Evolutionary conservation across 345 rosid genomes (phyloP).

Genomic region (Moringa oleifera): DNA sequence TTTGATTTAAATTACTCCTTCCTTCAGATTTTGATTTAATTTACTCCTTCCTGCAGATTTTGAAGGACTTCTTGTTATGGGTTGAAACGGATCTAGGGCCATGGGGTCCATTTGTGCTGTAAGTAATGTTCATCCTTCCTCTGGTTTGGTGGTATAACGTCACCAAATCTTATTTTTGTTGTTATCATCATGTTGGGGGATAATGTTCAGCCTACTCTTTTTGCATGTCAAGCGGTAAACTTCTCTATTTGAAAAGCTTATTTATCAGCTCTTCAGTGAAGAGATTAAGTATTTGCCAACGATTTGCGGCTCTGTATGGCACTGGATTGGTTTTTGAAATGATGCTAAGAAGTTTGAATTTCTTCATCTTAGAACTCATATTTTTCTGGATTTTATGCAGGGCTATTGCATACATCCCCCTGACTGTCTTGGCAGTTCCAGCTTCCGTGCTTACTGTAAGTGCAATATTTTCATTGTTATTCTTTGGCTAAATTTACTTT

Average conservation of each 20-base stretch:
- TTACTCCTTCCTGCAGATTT: conserved; percentile 45
- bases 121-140: conserved; percentile 28
- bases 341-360: neutral
- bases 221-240: no score
- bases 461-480: conserved; percentile 3
- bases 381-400: conserved; percentile 37
- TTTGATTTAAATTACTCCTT: no score
- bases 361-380: neutral
- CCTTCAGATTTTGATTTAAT: conserved; percentile 14
- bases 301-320: no score
- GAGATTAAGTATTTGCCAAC: no score
- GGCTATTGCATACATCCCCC: conserved; percentile 90
- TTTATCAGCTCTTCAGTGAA: no score
- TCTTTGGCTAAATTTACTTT: conserved; percentile 2
- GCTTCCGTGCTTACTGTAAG: conserved; percentile 97
- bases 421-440: conserved; percentile 97
- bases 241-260: no score
- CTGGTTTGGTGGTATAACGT: no score
- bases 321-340: neutral
- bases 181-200: neutral
- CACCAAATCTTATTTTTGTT: neutral
- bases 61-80: conserved; percentile 94
- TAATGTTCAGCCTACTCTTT: no score
- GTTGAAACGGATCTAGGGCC: conserved; percentile 91
- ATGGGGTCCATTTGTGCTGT: conserved; percentile 97